These are phyloP conservation scores for Arthrobotrys sphaeroides DNA, from an alignment of 2,329 filamentous ascomycete genomes.

Conservation along the genomic window DNA sequence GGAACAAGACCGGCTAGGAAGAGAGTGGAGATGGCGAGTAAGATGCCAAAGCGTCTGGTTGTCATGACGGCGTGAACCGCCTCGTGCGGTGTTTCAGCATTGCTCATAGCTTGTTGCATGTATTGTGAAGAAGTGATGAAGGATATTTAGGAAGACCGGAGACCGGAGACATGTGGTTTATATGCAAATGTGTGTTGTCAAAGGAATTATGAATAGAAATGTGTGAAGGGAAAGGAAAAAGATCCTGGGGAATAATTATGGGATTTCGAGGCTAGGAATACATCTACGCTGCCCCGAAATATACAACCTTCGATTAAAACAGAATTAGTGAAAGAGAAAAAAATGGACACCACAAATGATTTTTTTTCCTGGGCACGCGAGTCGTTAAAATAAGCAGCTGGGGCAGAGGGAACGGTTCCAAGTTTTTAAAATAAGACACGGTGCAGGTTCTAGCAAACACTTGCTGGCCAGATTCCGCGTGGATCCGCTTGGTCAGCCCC, in stretches of 20 bases:
- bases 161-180: conserved; percentile 6
- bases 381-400: conserved; percentile 48
- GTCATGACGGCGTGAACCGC: conserved; percentile 1
- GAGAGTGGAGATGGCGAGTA: conserved; percentile 16
- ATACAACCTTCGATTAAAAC: neutral
- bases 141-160: neutral
- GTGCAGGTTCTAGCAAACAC: conserved; percentile 11
- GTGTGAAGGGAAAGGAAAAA: neutral
- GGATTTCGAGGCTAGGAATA: neutral
- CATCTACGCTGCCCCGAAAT: neutral
- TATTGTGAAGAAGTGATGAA: neutral
- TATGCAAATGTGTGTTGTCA: conserved; percentile 29
- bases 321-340: neutral
- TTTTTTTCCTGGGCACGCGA: conserved; percentile 38
- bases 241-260: neutral
- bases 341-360: neutral
- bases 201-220: neutral
- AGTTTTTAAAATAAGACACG: conserved; percentile 25
- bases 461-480: conserved; percentile 15
- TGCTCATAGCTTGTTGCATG: conserved; percentile 17
- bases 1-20: conserved; percentile 36
- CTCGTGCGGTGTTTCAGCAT: conserved; percentile 24
- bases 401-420: conserved; percentile 12
- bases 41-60: conserved; percentile 21
- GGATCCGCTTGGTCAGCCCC: conserved; percentile 35